phyloP scores from a whole-genome alignment of 2,329 filamentous ascomycete genomes.

The Rutstroemia sp. region DNA sequence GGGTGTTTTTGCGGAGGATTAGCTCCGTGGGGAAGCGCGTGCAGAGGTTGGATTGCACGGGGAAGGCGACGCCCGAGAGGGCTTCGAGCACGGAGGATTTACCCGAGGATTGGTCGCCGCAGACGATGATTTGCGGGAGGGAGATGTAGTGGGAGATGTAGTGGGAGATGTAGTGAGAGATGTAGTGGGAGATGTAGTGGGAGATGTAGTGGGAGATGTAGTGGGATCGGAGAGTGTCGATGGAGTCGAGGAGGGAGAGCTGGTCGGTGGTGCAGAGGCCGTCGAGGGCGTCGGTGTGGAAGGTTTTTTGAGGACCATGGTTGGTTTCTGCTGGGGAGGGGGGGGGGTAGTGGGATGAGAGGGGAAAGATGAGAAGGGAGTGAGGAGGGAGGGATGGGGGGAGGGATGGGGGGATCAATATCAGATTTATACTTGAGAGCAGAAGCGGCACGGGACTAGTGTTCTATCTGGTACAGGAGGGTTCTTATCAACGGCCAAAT shows the following conservation, averaged over 20 bases:
- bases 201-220: slow-evolving; percentile 24
- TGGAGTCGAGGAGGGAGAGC: slow-evolving; percentile 20
- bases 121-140: slow-evolving; percentile 31
- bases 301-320: slow-evolving; percentile 6
- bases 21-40: slow-evolving; percentile 40
- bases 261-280: slow-evolving; percentile 21
- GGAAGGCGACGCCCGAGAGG: slow-evolving; percentile 33
- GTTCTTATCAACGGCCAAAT: too few species aligned
- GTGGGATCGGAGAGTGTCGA: slow-evolving; percentile 25
- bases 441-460: too few species aligned
- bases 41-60: slow-evolving; percentile 33
- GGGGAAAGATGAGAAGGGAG: too few species aligned
- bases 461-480: too few species aligned
- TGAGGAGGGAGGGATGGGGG: too few species aligned
- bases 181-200: slow-evolving; percentile 21
- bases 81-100: slow-evolving; percentile 24
- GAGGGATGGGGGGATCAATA: too few species aligned
- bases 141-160: slow-evolving; percentile 24
- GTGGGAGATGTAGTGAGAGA: slow-evolving; percentile 23
- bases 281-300: slow-evolving; percentile 14
- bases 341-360: too few species aligned
- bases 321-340: background rate
- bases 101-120: slow-evolving; percentile 27
- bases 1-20: slow-evolving; percentile 21
- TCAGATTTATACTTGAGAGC: too few species aligned